A percentile compares a stretch with the other conserved stretches of the same genome.
phyloP scores from a whole-genome alignment of 257 asterid species.

The Henckelia pumila region DNA sequence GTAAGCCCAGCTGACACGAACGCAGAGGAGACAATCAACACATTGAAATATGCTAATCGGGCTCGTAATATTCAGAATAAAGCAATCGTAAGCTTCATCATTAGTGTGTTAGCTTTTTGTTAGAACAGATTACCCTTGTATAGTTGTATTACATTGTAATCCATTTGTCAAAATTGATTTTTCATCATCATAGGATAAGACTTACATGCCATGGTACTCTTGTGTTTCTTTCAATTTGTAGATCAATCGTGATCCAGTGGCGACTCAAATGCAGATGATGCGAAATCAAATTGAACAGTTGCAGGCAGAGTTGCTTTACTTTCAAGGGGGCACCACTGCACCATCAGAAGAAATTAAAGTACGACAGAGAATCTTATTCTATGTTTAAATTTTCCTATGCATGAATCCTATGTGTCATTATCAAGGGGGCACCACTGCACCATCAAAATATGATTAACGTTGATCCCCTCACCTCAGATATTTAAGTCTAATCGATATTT shows the following conservation, averaged over 20 bases:
- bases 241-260: slow-evolving; percentile 88
- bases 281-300: slow-evolving; percentile 84
- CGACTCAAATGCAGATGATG: slow-evolving; percentile 84
- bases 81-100: slow-evolving; percentile 67
- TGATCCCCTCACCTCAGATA: not conserved
- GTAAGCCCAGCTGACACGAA: slow-evolving; percentile 95
- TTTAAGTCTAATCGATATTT: not conserved
- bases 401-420: not conserved
- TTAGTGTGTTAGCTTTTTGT: not conserved
- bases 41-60: slow-evolving; percentile 93
- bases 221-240: slow-evolving; percentile 28
- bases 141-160: not conserved
- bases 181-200: not conserved
- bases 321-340: slow-evolving; percentile 68
- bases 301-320: slow-evolving; percentile 80
- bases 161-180: not conserved
- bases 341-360: slow-evolving; percentile 89
- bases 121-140: not conserved
- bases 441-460: not conserved
- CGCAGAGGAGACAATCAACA: slow-evolving; percentile 90
- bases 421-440: not conserved
- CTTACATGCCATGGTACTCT: not conserved
- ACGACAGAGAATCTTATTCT: slow-evolving; percentile 13
- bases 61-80: slow-evolving; percentile 92
- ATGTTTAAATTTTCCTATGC: slow-evolving; percentile 17